These are phyloP conservation scores for Telfairia occidentalis DNA, from an alignment of 331 rosid species.

Conservation along the genomic window DNA sequence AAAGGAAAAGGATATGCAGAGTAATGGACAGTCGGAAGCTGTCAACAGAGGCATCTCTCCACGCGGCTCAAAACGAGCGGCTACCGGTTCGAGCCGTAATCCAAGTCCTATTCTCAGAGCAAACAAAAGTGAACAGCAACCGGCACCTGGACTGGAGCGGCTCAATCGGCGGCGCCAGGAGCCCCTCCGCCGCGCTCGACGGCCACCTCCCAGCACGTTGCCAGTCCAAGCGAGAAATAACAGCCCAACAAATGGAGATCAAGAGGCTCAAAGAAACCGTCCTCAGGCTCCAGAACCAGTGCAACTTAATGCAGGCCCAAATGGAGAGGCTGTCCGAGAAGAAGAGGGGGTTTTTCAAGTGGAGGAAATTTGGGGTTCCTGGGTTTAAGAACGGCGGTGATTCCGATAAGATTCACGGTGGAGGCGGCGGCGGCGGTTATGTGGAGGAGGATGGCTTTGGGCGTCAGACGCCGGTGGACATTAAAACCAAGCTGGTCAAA, in stretches of 20 bases:
- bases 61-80: slow-evolving; percentile 85
- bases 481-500: slow-evolving; percentile 40
- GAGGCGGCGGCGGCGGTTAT: slow-evolving; percentile 21
- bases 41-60: slow-evolving; percentile 76
- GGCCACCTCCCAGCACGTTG: slow-evolving; percentile 31
- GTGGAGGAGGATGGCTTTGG: slow-evolving; percentile 36
- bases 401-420: slow-evolving; percentile 23
- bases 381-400: slow-evolving; percentile 19
- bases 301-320: slow-evolving; percentile 50
- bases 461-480: slow-evolving; percentile 43
- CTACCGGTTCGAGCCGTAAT: slow-evolving; percentile 81
- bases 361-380: slow-evolving; percentile 51
- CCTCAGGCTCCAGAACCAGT: slow-evolving; percentile 51
- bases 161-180: slow-evolving; percentile 46
- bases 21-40: slow-evolving; percentile 75
- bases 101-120: slow-evolving; percentile 79
- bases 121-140: slow-evolving; percentile 39
- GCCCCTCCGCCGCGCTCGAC: slow-evolving; percentile 36
- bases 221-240: slow-evolving; percentile 56
- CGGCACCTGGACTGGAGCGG: slow-evolving; percentile 67
- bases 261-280: slow-evolving; percentile 68
- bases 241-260: slow-evolving; percentile 50
- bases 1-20: slow-evolving; percentile 57
- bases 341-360: slow-evolving; percentile 52
- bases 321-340: slow-evolving; percentile 46